Evolutionary conservation across 208 protist genomes (phyloP), one percentile per base, ranked within the genome.

Genomic region (Leishmania mexicana): DNA sequence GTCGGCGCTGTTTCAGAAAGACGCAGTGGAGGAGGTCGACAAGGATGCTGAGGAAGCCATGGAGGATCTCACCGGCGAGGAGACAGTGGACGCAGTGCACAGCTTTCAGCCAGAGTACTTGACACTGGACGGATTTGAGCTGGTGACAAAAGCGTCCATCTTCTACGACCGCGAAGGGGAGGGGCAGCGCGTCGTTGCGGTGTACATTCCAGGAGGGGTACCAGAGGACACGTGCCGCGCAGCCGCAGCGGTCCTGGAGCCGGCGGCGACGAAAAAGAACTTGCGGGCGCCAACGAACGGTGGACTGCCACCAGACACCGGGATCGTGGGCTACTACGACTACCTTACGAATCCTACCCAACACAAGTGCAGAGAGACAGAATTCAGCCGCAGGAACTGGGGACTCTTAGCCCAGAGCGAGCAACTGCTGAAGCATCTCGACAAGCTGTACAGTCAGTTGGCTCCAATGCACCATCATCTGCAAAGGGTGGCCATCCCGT

Each of bases 301-400:
- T 51, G 95, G 95, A 40, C 68, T 78, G n/a, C 93, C 94, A 45
- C 96, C 95, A 19, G 87, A 97, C 76, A 96, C 93, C 15, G 95
- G 96, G 67, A 95, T 98, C 80, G 92, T 95, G 0, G 96, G 95
- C 51, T 97, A 93, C 81, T 98, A 98, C 80, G 96, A 98, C 81
- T 98, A 98, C 76, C 84, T 97, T 28, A 96, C 86, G 57, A 96
- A 96, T 76, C 94, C 95, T 6, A 92, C 85, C 7, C 83, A 71
- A 65, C 86, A 83, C 62, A 98, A 98, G 78, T 98, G 95, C 77
- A 90, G 96, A 38, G 90, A 96, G 80, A 98, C 95, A 11, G 84
- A 91, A 78, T 98, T 93, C 70, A 97, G 83, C 76, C 85, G 95
- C 49, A 80, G 89, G 11, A 87, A 98, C 87, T 92, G 91, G 87